Conservation (phyloP, 2,329 filamentous ascomycete species). For the Pseudovirgaria hyperparasitica region DNA sequence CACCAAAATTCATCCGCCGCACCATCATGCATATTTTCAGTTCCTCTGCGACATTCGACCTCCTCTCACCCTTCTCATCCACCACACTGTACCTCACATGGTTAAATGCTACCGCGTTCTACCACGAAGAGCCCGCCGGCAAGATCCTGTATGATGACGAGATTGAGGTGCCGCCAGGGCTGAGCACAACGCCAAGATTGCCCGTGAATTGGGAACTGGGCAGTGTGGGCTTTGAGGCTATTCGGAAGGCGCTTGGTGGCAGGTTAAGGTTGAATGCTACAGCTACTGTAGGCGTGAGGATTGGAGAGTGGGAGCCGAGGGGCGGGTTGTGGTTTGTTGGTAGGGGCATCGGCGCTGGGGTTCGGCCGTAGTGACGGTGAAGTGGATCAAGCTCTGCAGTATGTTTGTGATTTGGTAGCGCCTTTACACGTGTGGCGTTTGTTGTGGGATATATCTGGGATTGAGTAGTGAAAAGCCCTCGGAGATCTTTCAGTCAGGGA, state of each 20-base stretch:
- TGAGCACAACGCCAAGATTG: conserved; percentile 58
- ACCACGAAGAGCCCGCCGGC: conserved; percentile 69
- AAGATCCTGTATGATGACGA: conserved; percentile 61
- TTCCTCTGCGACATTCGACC: conserved; percentile 72
- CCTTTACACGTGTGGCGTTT: too few species aligned
- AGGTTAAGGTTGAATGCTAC: conserved; percentile 63
- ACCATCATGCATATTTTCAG: conserved; percentile 77
- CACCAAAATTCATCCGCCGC: conserved; percentile 64
- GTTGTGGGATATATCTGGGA: too few species aligned
- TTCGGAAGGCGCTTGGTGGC: conserved; percentile 70
- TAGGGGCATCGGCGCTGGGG: conserved; percentile 33
- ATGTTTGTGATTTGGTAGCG: neutral
- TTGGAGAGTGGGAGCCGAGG: conserved; percentile 61
- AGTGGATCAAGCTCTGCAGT: neutral
- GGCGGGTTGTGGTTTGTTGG: conserved; percentile 41
- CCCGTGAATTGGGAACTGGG: conserved; percentile 71
- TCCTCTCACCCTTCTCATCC: conserved; percentile 63
- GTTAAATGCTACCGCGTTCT: conserved; percentile 74
- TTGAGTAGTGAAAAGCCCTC: too few species aligned
- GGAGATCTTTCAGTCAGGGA: too few species aligned
- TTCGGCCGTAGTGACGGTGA: conserved; percentile 22
- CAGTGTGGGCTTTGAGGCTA: conserved; percentile 69
- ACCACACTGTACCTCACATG: conserved; percentile 65
- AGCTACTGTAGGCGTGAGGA: conserved; percentile 60
- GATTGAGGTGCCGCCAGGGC: conserved; percentile 65